Percentiles rank a stretch among this genome's conserved stretches.
Evolutionary conservation across 306 rosid genomes (phyloP).

Genomic region (Dicorynia guianensis): DNA sequence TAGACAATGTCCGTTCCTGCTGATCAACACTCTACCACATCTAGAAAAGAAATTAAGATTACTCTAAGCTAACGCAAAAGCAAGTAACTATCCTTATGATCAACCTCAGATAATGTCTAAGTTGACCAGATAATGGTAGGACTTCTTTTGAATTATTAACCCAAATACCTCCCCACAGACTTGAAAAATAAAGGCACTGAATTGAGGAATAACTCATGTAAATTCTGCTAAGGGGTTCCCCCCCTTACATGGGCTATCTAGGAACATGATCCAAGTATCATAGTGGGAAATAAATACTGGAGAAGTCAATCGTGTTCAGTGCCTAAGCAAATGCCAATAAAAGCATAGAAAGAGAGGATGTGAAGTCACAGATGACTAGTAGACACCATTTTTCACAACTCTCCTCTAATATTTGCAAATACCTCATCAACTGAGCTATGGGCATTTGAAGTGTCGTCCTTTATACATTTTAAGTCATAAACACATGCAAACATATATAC

Average conservation of each 20-base stretch:
- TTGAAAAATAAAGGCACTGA: background rate
- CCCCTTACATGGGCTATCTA: conserved; percentile 9
- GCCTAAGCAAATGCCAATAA: background rate
- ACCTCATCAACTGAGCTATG: background rate
- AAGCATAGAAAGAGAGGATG: conserved; percentile 3
- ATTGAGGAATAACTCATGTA: background rate
- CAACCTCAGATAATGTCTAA: background rate
- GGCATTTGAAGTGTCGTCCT: background rate
- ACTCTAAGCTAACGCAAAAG: background rate
- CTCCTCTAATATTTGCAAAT: background rate
- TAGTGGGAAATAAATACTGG: background rate
- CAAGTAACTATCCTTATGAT: background rate
- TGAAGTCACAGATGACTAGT: background rate
- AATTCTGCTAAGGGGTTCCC: background rate
- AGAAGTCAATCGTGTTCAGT: conserved; percentile 12
- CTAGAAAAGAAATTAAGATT: background rate
- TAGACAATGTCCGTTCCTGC: background rate
- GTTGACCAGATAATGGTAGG: background rate
- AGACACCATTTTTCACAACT: conserved; percentile 8
- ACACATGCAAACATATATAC: conserved; percentile 17
- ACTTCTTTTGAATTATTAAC: background rate
- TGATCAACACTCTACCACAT: background rate
- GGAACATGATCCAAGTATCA: conserved; percentile 7
- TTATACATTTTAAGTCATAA: conserved; percentile 11
- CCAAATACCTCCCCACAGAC: background rate